Evolutionary conservation across 23 red algal genomes (phyloP).

Genomic region (Cyanidiococcus yangmingshanensis): DNA sequence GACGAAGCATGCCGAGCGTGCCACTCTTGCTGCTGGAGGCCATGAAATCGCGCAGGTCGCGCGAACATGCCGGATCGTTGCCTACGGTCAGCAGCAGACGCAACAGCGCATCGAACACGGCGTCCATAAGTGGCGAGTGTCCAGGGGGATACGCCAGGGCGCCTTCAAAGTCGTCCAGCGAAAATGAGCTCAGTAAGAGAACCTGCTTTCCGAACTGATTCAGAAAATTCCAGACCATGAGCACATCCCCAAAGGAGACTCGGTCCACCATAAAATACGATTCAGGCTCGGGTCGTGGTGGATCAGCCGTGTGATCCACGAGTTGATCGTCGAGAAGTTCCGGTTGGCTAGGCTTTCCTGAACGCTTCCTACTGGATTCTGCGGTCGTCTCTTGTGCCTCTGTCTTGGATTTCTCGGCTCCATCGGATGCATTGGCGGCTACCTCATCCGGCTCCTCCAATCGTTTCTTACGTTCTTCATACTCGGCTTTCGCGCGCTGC

Average conservation of each 20-base stretch:
- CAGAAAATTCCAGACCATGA: constrained; percentile 30
- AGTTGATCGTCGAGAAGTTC: not conserved
- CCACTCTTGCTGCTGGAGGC: constrained; percentile 13
- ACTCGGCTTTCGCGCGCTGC: not conserved
- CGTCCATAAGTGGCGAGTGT: constrained; percentile 14
- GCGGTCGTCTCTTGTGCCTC: not conserved
- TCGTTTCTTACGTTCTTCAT: not conserved
- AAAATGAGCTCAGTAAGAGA: constrained; percentile 20
- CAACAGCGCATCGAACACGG: not conserved
- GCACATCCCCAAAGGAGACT: constrained; percentile 16
- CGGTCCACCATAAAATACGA: constrained; percentile 8
- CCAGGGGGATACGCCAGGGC: constrained; percentile 24
- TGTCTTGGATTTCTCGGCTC: not conserved
- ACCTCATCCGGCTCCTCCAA: not conserved
- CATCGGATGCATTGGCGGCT: not conserved
- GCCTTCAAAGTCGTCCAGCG: constrained; percentile 26
- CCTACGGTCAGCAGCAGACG: not conserved
- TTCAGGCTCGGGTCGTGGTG: not conserved
- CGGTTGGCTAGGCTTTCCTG: not conserved
- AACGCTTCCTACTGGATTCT: not conserved
- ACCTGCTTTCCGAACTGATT: constrained; percentile 18
- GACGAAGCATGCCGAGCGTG: not conserved
- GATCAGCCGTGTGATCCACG: constrained; percentile 1
- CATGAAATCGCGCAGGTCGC: constrained; percentile 12
- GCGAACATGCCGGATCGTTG: not conserved